Percentiles rank a stretch among this genome's conserved stretches.
phyloP scores from a whole-genome alignment of 805 yeast genomes.

The Blastobotrys peoriensis region DNA sequence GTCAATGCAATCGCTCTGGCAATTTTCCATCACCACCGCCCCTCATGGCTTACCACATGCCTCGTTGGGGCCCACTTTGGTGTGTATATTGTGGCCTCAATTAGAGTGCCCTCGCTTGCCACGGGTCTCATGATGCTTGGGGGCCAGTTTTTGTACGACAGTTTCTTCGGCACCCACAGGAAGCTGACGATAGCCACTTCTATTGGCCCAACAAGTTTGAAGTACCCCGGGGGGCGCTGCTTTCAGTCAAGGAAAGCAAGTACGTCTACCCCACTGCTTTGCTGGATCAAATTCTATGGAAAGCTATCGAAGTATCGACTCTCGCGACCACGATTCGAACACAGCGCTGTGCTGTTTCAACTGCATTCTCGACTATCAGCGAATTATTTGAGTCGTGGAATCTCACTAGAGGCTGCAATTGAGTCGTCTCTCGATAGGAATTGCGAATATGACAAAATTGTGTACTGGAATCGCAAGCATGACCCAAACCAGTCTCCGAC shows the following conservation, averaged over 20 bases:
- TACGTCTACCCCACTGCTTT: slow-evolving; percentile 29
- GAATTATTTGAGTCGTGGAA: neutral
- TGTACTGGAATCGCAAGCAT: no score
- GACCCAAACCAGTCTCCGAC: no score
- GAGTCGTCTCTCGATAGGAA: neutral
- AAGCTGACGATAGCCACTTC: slow-evolving; percentile 58
- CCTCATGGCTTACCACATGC: slow-evolving; percentile 45
- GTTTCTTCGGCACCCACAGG: slow-evolving; percentile 52
- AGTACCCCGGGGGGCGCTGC: slow-evolving; percentile 35
- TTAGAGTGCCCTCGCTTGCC: slow-evolving; percentile 40
- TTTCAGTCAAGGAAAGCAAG: slow-evolving; percentile 11
- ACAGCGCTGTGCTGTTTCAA: neutral
- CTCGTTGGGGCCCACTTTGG: slow-evolving; percentile 39
- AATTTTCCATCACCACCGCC: neutral
- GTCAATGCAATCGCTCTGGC: neutral
- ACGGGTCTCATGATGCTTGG: slow-evolving; percentile 41
- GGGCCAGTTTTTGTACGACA: slow-evolving; percentile 55
- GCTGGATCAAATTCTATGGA: slow-evolving; percentile 30
- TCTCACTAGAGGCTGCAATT: neutral
- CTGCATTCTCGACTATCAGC: neutral
- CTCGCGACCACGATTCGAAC: neutral
- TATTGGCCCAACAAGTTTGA: slow-evolving; percentile 49
- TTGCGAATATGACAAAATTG: neutral
- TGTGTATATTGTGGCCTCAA: slow-evolving; percentile 36
- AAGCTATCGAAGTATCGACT: neutral